Base-by-base conservation (phyloP, 495 filamentous ascomycete species). In the Mytilinidion resinicola region DNA sequence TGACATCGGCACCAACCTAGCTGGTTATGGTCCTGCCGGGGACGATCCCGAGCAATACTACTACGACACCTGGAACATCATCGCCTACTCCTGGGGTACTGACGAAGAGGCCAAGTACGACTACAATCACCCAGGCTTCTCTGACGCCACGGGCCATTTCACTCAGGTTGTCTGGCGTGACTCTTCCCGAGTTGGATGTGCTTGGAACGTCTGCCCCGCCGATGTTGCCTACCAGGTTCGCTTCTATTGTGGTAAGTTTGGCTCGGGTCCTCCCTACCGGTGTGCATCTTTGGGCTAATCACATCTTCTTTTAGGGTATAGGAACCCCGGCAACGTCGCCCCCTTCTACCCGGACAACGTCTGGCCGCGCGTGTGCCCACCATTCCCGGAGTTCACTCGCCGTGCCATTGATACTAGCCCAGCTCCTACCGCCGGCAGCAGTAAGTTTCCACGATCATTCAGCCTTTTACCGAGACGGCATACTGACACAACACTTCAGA, bases 81-180 rank as follows among this genome's bases (percentile, higher is more conserved):
- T 50, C 25, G 38, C 56, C 20, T 49, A 62, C 25, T 51, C 46
- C 11, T 62, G 59, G 63, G 53, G 59, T 34, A 30, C 25, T 30
- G 25, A 30, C 19, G 62, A 61, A 49, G 62, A 65, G 58, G 4
- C 41, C 34, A 61, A 61, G 55, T 66, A 66, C 63, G 68, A 89
- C 56, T 90, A 78, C 69, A n/a, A 67, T 0, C 64, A 74, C 9
- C 60, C 79, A 0, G 77, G 74, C 0, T 91, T 87, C 68, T 72
- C 59, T 5, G 80, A 86, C 61, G 66, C 70, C 12, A 90, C 87
- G 33, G 89, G 88, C 0, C 89, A 95, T 71, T 95, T 90, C 69
- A 89, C 88, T 35, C 89, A 92, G 76, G 67, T 95, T 50, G 88
- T 92, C 1, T 95, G 89, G 89, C 82, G 79, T 67, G 75, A 76